Conservation (phyloP, 208 protist genomes). For the Leishmania tropica region DNA sequence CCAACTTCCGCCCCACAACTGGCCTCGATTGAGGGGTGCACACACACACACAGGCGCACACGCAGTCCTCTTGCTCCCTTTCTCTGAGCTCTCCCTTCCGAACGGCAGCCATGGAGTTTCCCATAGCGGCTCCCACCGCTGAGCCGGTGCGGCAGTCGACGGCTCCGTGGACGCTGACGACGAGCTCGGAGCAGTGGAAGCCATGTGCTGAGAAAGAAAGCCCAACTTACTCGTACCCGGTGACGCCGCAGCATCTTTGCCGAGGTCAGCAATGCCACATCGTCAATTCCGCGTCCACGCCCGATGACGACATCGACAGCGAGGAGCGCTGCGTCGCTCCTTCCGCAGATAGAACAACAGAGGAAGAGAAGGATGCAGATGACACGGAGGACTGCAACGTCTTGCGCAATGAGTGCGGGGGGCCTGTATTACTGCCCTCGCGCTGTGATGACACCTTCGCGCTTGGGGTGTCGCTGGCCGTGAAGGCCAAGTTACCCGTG, state of each 20-base stretch:
- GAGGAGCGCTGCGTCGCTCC: background rate
- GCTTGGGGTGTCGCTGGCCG: conserved; percentile 6
- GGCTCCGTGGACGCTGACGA: background rate
- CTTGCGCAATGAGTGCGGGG: conserved; percentile 41
- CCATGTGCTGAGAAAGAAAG: background rate
- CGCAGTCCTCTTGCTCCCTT: background rate
- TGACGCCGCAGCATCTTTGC: background rate
- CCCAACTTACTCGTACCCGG: background rate
- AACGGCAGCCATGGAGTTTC: background rate
- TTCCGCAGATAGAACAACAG: background rate
- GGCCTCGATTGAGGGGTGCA: background rate
- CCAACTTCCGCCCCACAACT: background rate
- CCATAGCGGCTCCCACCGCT: background rate
- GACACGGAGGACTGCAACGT: conserved; percentile 11
- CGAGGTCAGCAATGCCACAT: background rate
- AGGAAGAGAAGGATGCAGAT: background rate
- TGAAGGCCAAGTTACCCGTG: background rate
- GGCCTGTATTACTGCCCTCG: conserved; percentile 33
- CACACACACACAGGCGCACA: background rate
- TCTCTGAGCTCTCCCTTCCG: background rate
- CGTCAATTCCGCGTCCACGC: background rate
- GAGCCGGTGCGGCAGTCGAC: background rate
- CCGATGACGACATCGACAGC: background rate
- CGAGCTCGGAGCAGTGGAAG: background rate
- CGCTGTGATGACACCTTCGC: conserved; percentile 16